These are phyloP conservation scores for Phytophthora chlamydospora DNA, from an alignment of 352 stramenopile genomes.

Conservation along the genomic window DNA sequence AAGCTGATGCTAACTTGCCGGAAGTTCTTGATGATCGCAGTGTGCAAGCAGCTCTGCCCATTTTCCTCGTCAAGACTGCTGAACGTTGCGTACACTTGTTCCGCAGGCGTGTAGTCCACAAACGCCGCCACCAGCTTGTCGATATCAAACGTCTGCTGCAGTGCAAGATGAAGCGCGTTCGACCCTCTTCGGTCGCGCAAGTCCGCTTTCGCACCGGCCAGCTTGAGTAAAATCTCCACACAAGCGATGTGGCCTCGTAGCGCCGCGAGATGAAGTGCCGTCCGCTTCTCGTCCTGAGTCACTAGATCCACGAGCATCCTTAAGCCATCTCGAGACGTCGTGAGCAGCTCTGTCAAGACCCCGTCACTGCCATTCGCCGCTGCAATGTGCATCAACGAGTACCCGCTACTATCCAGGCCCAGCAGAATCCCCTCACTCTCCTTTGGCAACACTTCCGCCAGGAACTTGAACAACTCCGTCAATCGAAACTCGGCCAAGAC, in stretches of 20 bases:
- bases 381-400: conserved; percentile 58
- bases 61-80: conserved; percentile 49
- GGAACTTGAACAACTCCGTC: conserved; percentile 48
- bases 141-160: conserved; percentile 71
- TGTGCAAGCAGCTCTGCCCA: conserved; percentile 64
- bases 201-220: conserved; percentile 25
- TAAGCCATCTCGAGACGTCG: conserved; percentile 14
- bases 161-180: conserved; percentile 66
- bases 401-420: conserved; percentile 39
- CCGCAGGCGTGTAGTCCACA: conserved; percentile 23
- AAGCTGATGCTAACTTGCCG: conserved; percentile 44
- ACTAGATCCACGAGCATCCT: conserved; percentile 42
- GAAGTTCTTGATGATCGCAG: conserved; percentile 71
- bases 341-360: conserved; percentile 40
- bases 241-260: conserved; percentile 50
- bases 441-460: conserved; percentile 30
- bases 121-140: conserved; percentile 58
- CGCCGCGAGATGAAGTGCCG: conserved; percentile 56
- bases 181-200: conserved; percentile 44
- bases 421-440: conserved; percentile 33
- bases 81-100: conserved; percentile 42
- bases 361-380: conserved; percentile 45
- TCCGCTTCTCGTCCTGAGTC: conserved; percentile 43
- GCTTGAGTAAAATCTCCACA: conserved; percentile 41
- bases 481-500: conserved; percentile 47